Percentiles rank a stretch among this genome's conserved stretches.
These are phyloP conservation scores for Lentinula aciculospora DNA, from an alignment of 768 basidiomycete genomes.

Conservation along the genomic window DNA sequence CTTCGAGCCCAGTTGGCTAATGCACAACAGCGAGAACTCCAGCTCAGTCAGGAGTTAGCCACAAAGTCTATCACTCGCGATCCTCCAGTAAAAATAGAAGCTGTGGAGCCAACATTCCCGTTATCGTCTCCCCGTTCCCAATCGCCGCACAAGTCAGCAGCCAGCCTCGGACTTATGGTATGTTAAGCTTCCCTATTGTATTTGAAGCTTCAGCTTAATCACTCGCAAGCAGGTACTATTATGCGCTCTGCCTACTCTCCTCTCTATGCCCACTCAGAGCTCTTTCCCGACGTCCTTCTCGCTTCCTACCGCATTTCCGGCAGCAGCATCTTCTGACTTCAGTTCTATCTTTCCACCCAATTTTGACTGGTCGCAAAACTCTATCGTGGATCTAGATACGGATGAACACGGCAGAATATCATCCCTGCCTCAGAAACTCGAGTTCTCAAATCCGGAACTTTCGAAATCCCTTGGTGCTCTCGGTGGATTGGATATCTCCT, in stretches of 20 bases:
- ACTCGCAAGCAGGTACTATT: conserved; percentile 58
- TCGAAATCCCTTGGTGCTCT: conserved; percentile 40
- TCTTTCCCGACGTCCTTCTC: conserved; percentile 51
- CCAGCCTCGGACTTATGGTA: conserved; percentile 71
- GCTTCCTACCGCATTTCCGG: conserved; percentile 40
- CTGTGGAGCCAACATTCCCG: conserved; percentile 44
- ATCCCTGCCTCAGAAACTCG: conserved; percentile 38
- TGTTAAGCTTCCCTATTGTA: conserved; percentile 16
- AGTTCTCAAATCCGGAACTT: conserved; percentile 48
- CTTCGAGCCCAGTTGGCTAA: conserved; percentile 61
- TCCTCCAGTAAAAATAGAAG: conserved; percentile 52
- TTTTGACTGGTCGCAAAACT: conserved; percentile 48
- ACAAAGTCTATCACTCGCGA: conserved; percentile 24
- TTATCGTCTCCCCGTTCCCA: conserved; percentile 36
- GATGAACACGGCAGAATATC: conserved; percentile 26
- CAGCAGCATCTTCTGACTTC: conserved; percentile 39
- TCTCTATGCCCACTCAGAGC: conserved; percentile 60
- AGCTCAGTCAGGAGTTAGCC: conserved; percentile 58
- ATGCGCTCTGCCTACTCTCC: conserved; percentile 69
- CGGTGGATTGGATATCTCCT: conserved; percentile 64
- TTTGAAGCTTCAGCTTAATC: conserved; percentile 4
- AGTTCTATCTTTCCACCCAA: conserved; percentile 42
- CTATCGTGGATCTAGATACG: conserved; percentile 44
- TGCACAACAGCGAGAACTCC: conserved; percentile 60
- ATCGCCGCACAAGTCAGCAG: conserved; percentile 53